Conservation (phyloP, 2,329 filamentous ascomycete species). For the Aspergillus transmontanensis region DNA sequence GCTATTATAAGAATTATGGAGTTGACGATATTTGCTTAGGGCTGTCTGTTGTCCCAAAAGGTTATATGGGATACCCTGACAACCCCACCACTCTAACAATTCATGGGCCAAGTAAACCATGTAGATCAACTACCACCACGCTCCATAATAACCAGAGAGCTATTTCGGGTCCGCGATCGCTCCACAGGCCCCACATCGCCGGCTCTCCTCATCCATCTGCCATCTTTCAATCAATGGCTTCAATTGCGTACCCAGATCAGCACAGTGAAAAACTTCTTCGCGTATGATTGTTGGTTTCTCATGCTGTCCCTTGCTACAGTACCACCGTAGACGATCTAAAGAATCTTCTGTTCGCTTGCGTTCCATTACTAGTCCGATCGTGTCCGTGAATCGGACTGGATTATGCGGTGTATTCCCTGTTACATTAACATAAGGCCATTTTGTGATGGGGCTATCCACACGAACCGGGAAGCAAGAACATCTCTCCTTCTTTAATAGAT, state of each 20-base stretch:
- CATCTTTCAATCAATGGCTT: constrained; percentile 18
- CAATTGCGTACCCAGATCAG: constrained; percentile 19
- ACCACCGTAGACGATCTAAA: constrained; percentile 81
- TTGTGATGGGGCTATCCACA: background rate
- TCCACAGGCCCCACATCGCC: constrained; percentile 17
- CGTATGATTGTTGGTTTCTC: constrained; percentile 14
- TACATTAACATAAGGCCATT: background rate
- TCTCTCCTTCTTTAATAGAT: constrained; percentile 20
- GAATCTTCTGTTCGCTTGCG: constrained; percentile 70
- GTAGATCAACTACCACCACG: background rate
- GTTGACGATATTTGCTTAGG: background rate
- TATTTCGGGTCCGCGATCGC: constrained; percentile 14
- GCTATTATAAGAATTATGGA: background rate
- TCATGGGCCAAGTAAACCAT: background rate
- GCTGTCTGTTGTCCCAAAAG: background rate
- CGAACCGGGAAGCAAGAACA: constrained; percentile 18
- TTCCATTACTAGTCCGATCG: constrained; percentile 84
- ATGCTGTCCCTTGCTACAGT: constrained; percentile 42
- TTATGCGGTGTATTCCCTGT: constrained; percentile 72
- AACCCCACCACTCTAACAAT: background rate
- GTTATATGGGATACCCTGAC: background rate
- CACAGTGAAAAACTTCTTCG: constrained; percentile 21
- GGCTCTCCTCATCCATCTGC: constrained; percentile 16
- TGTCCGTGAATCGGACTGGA: constrained; percentile 83
- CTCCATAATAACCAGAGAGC: background rate